Conservation (phyloP, 345 rosid genomes). For the Noccaea caerulescens region DNA sequence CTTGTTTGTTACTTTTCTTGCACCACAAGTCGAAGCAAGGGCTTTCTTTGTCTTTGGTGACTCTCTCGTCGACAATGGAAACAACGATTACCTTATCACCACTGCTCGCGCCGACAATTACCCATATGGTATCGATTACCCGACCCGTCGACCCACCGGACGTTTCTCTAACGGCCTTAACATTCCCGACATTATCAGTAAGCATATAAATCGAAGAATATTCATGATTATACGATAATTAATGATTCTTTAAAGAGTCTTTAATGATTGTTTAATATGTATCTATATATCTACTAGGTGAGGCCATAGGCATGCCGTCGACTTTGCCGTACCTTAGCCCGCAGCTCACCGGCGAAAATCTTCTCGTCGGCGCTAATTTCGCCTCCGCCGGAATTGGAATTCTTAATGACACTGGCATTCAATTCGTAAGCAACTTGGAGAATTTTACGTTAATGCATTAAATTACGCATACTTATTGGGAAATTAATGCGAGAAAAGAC, state of each 20-base stretch:
- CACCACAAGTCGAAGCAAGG: constrained; percentile 53
- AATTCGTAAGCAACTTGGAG: constrained; percentile 56
- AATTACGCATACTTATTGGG: neutral
- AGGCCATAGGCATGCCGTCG: constrained; percentile 62
- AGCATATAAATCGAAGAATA: neutral
- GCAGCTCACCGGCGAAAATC: constrained; percentile 57
- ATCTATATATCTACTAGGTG: constrained; percentile 54
- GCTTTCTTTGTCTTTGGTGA: constrained; percentile 78
- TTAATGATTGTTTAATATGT: neutral
- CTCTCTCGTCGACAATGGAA: constrained; percentile 88
- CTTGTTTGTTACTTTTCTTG: constrained; percentile 29
- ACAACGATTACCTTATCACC: constrained; percentile 78
- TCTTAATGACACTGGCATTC: constrained; percentile 83
- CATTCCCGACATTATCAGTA: constrained; percentile 84
- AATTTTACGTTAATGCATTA: neutral
- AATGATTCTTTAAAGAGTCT: constrained; percentile 1
- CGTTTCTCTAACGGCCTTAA: constrained; percentile 91
- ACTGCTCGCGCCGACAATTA: constrained; percentile 79
- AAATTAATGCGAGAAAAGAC: neutral
- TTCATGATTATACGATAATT: neutral
- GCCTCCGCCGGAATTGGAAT: constrained; percentile 96
- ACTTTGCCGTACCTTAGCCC: constrained; percentile 85
- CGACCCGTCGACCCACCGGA: constrained; percentile 71
- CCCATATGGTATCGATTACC: constrained; percentile 83
- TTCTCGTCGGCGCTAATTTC: constrained; percentile 85